Percentiles rank a stretch among this genome's conserved stretches.
These are phyloP conservation scores for Pleurotus tuoliensis DNA, from an alignment of 768 basidiomycete species.

Conservation along the genomic window DNA sequence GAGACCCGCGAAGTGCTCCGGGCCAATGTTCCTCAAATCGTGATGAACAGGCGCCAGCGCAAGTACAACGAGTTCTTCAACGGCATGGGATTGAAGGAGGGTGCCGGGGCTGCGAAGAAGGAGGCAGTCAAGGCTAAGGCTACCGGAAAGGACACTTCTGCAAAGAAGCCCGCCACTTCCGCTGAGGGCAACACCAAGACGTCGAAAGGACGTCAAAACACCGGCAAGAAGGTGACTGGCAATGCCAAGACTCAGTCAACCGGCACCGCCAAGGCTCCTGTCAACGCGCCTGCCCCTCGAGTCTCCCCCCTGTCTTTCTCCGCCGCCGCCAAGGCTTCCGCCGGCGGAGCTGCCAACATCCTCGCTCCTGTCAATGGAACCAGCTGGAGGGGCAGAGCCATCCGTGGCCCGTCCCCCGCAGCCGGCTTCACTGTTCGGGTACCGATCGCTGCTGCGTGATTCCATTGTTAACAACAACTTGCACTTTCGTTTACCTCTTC, in stretches of 20 bases:
- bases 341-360: background rate
- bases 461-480: background rate
- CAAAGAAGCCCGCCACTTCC: slow-evolving; percentile 1
- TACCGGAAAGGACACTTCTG: background rate
- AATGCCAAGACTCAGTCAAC: background rate
- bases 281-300: background rate
- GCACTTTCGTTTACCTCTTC: background rate
- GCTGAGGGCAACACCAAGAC: background rate
- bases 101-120: background rate
- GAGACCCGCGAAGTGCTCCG: slow-evolving; percentile 22
- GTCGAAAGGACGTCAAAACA: slow-evolving; percentile 1
- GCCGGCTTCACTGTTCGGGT: slow-evolving; percentile 1
- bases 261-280: background rate
- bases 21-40: slow-evolving; percentile 20
- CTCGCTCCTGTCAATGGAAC: slow-evolving; percentile 6
- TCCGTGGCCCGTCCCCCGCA: slow-evolving; percentile 2
- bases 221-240: background rate
- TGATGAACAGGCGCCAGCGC: slow-evolving; percentile 28
- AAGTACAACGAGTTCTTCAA: slow-evolving; percentile 23
- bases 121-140: slow-evolving; percentile 6
- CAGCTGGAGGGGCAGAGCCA: slow-evolving; percentile 6
- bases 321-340: slow-evolving; percentile 3
- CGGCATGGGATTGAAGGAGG: slow-evolving; percentile 9
- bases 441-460: slow-evolving; percentile 5
- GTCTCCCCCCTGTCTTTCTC: background rate